Percentiles rank a stretch among this genome's conserved stretches.
phyloP scores from a whole-genome alignment of 352 stramenopile genomes.

The Lagenidium sp. region DNA sequence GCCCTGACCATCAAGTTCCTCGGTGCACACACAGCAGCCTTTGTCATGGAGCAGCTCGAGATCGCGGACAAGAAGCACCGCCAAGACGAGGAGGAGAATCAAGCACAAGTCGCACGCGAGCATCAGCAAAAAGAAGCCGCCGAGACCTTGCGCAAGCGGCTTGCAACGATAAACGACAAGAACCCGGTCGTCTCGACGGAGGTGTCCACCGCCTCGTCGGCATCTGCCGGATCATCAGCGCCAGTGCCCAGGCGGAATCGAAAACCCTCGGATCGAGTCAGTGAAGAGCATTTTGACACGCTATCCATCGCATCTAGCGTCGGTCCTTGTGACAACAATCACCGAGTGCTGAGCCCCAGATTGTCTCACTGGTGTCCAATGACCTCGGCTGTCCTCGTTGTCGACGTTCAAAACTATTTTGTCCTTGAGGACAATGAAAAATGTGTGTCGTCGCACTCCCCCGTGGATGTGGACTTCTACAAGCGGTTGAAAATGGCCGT shows the following conservation, averaged over 20 bases:
- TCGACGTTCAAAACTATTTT: conserved; percentile 74
- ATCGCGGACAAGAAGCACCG: conserved; percentile 13
- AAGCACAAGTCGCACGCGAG: conserved; percentile 24
- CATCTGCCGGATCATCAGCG: no score
- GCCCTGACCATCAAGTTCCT: conserved; percentile 48
- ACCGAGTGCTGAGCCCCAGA: not conserved
- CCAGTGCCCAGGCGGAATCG: no score
- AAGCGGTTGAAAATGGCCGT: conserved; percentile 39
- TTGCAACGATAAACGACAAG: conserved; percentile 14
- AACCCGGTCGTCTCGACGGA: not conserved
- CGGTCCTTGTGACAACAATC: conserved; percentile 1
- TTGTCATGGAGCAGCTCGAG: conserved; percentile 44
- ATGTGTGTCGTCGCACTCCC: conserved; percentile 7
- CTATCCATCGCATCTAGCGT: conserved; percentile 7
- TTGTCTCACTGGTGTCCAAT: conserved; percentile 46
- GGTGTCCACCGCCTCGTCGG: not conserved
- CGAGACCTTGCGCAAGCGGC: conserved; percentile 38
- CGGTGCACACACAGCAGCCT: conserved; percentile 33
- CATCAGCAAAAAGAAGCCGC: conserved; percentile 36
- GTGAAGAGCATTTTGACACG: conserved; percentile 6
- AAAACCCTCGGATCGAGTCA: not conserved
- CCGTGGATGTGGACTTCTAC: conserved; percentile 22
- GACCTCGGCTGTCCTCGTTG: conserved; percentile 50
- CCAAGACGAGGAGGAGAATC: conserved; percentile 13
- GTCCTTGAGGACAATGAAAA: conserved; percentile 19